Evolutionary conservation across 331 rosid species (phyloP).

Genomic region (Phaseolus coccineus): DNA sequence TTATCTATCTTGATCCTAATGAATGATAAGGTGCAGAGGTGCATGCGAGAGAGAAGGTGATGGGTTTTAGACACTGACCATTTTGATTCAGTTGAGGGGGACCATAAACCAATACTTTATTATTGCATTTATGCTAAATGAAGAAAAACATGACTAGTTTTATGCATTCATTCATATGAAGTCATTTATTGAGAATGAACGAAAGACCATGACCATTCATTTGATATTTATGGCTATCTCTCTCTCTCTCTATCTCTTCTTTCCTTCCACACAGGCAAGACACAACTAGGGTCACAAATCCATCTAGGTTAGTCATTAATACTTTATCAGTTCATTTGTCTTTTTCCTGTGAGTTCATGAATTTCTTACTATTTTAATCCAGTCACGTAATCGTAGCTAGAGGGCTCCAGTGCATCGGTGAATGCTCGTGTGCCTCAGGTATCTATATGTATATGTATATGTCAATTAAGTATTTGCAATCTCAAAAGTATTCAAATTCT

Average conservation of each 20-base stretch:
- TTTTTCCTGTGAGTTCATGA: too few relatives aligned
- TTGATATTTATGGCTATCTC: too few relatives aligned
- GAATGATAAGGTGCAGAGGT: conserved; percentile 38
- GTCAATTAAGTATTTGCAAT: too few relatives aligned
- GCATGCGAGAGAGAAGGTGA: conserved; percentile 39
- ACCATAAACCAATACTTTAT: conserved; percentile 41
- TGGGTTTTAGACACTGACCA: conserved; percentile 42
- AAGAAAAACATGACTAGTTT: conserved; percentile 45
- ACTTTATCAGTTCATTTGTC: too few relatives aligned
- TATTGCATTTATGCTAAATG: conserved; percentile 39
- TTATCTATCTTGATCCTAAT: conserved; percentile 40
- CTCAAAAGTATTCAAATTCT: too few relatives aligned
- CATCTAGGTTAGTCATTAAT: too few relatives aligned
- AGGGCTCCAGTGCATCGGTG: too few relatives aligned
- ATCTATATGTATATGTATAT: too few relatives aligned
- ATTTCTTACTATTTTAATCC: too few relatives aligned
- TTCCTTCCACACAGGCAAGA: not conserved
- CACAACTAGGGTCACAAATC: too few relatives aligned
- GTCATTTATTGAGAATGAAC: conserved; percentile 45
- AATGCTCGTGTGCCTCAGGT: too few relatives aligned
- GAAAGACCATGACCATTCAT: conserved; percentile 1
- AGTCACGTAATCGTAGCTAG: too few relatives aligned
- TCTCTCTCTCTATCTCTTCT: not conserved
- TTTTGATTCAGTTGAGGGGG: conserved; percentile 51
- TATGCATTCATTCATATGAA: conserved; percentile 33